Conservation (phyloP, 345 rosid genomes). For the Psidium friedrichsthalianum region DNA sequence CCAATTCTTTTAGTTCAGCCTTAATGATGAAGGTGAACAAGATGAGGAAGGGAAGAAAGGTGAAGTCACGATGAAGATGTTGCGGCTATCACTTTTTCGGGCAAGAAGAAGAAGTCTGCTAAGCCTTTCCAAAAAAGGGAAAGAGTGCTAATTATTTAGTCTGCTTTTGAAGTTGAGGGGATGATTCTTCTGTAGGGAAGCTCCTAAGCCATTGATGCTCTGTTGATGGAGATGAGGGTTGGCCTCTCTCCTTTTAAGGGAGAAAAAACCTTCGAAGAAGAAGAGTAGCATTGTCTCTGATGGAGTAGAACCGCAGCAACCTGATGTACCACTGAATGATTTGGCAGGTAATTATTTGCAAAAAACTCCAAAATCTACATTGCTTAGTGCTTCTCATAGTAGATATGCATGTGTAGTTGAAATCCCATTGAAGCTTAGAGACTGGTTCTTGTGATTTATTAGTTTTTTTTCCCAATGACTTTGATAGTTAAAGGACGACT, state of each 20-base stretch:
- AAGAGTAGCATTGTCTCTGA: slow-evolving; percentile 25
- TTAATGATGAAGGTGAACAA: neutral
- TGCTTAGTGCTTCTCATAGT: neutral
- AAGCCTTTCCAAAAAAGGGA: slow-evolving; percentile 56
- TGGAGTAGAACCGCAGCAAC: slow-evolving; percentile 20
- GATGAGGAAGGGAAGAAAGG: slow-evolving; percentile 8
- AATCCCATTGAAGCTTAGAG: neutral
- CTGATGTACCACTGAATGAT: slow-evolving; percentile 10
- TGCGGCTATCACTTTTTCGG: slow-evolving; percentile 33
- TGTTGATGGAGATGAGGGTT: slow-evolving; percentile 26
- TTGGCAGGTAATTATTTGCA: neutral
- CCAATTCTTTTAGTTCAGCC: neutral
- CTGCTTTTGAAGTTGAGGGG: slow-evolving; percentile 44
- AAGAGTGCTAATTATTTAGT: slow-evolving; percentile 37
- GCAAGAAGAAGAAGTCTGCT: slow-evolving; percentile 76
- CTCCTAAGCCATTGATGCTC: slow-evolving; percentile 8
- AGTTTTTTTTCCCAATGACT: neutral
- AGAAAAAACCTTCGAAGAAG: slow-evolving; percentile 75
- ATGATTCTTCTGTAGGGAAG: slow-evolving; percentile 17
- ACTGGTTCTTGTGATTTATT: neutral
- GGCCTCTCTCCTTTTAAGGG: slow-evolving; percentile 31
- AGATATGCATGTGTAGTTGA: neutral
- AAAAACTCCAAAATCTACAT: neutral
- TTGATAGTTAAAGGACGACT: neutral
- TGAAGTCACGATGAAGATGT: slow-evolving; percentile 24